Base-by-base conservation (phyloP, 176 grass and related monocot genomes). In the Puccinellia tenuiflora region DNA sequence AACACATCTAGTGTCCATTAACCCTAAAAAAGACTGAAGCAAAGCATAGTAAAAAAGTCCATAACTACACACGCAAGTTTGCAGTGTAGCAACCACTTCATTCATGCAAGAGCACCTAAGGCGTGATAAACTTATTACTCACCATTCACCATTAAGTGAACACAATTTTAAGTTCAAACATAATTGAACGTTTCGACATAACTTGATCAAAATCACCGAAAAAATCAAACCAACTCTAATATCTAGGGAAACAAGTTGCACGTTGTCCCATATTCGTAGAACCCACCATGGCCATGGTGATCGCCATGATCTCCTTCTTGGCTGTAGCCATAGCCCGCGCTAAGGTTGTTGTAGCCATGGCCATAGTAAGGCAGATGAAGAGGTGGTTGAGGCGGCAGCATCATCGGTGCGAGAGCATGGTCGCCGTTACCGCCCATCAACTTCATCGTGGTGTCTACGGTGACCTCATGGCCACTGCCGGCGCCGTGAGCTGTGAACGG, bases 181-280 rank as follows among this genome's bases (percentile, higher is more conserved):
- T 66, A 37, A 53, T 21, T 75, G 62, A 64, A 21, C n/a, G 50
- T 65, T 66, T 40, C 64, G 16, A 84, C 43, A 50, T 73, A 52
- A 50, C 7, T 63, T 61, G 53, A 15, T 38, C 9, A 16, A 66
- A 83, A 67, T 16, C 17, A 63, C 13, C 14, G 11, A 52, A 48
- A 65, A 53, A 43, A 43, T 22, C 37, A 43, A 81, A 17, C 15
- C 22, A 51, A n/a, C 24, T 18, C 9, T n/a, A 30, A 31, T 50
- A 31, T 50, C 81, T 54, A 64, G 17, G 51, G 5, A 70, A 76
- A 81, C 42, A 76, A 85, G 70, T 75, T 61, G 60, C 70, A 76
- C 1, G 70, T 34, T 22, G 68, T 6, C 31, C 22, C 60, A 25
- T 67, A n/a, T 81, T 24, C 51, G 38, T 60, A 85, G 15, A 33